Percentiles rank a stretch among this genome's conserved stretches.
Conservation (phyloP, 768 basidiomycete species). For the Gautieria morchelliformis region DNA sequence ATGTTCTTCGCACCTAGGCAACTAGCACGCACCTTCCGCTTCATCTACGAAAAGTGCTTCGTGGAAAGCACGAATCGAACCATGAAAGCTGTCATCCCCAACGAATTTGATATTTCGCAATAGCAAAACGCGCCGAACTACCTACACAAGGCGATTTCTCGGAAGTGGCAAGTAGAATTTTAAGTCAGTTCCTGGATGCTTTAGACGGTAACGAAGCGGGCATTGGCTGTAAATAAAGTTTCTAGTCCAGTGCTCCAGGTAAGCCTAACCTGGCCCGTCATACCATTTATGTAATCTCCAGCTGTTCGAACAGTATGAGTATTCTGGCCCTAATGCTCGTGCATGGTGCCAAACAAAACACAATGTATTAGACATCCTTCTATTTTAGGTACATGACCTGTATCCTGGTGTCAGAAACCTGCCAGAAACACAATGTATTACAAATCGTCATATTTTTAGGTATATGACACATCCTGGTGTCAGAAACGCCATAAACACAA, state of each 20-base stretch:
- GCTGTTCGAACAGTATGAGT: too few relatives aligned
- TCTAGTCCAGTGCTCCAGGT: slow-evolving; percentile 75
- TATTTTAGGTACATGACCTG: too few relatives aligned
- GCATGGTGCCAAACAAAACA: too few relatives aligned
- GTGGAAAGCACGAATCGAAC: slow-evolving; percentile 74
- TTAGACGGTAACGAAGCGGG: slow-evolving; percentile 65
- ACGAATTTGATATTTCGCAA: slow-evolving; percentile 20
- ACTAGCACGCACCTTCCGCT: slow-evolving; percentile 27
- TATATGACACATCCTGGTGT: too few relatives aligned
- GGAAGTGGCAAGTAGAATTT: slow-evolving; percentile 31
- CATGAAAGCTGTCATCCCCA: slow-evolving; percentile 68
- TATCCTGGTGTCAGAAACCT: too few relatives aligned
- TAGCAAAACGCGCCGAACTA: slow-evolving; percentile 7
- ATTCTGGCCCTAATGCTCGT: too few relatives aligned
- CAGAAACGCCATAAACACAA: too few relatives aligned
- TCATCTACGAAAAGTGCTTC: slow-evolving; percentile 81
- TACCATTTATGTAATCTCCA: too few relatives aligned
- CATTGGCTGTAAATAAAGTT: slow-evolving; percentile 64
- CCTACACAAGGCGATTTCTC: slow-evolving; percentile 41
- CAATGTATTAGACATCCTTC: too few relatives aligned
- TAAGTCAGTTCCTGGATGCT: slow-evolving; percentile 41
- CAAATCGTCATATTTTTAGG: too few relatives aligned
- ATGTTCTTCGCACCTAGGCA: slow-evolving; percentile 58
- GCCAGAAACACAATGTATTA: too few relatives aligned
- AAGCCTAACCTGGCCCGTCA: background rate